Evolutionary conservation across 2,329 filamentous ascomycete genomes (phyloP).

Genomic region (Leptographium lundbergii): DNA sequence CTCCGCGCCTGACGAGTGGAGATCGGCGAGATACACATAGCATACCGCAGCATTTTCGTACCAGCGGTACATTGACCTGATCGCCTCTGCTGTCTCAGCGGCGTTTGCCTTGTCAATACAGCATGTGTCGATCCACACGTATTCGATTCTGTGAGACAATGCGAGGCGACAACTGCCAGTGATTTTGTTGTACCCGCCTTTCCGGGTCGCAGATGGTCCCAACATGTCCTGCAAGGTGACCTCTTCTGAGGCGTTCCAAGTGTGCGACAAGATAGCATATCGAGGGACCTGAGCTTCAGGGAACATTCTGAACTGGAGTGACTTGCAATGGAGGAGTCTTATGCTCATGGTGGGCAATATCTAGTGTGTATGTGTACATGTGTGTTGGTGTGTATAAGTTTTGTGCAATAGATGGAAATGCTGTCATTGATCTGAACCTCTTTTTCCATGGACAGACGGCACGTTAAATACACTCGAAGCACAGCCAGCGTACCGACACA

Average conservation of each 20-base stretch:
- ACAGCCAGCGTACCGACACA: not conserved
- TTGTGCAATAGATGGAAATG: not conserved
- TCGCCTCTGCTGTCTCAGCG: slow-evolving; percentile 11
- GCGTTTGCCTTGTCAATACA: slow-evolving; percentile 13
- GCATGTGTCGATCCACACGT: slow-evolving; percentile 12
- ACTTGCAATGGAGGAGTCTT: slow-evolving; percentile 10
- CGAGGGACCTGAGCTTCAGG: not conserved
- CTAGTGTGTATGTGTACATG: not conserved
- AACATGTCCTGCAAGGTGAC: not conserved
- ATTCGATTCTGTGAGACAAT: not conserved
- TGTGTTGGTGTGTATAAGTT: not conserved
- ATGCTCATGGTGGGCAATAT: slow-evolving; percentile 2
- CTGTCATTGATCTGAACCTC: not conserved
- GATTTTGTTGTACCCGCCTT: not conserved
- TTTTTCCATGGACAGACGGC: not conserved
- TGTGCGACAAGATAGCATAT: not conserved
- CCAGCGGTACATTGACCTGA: not conserved
- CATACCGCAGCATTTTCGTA: not conserved
- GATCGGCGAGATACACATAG: not conserved
- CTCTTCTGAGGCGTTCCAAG: not conserved
- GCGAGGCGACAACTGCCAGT: slow-evolving; percentile 5
- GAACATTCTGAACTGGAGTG: slow-evolving; percentile 9
- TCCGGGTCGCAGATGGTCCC: not conserved
- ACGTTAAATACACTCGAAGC: not conserved
- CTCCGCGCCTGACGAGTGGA: not conserved